Percentiles rank a stretch among this genome's conserved stretches.
phyloP scores from a whole-genome alignment of 1,139 yeast genomes.

The Geotrichum siamense region DNA sequence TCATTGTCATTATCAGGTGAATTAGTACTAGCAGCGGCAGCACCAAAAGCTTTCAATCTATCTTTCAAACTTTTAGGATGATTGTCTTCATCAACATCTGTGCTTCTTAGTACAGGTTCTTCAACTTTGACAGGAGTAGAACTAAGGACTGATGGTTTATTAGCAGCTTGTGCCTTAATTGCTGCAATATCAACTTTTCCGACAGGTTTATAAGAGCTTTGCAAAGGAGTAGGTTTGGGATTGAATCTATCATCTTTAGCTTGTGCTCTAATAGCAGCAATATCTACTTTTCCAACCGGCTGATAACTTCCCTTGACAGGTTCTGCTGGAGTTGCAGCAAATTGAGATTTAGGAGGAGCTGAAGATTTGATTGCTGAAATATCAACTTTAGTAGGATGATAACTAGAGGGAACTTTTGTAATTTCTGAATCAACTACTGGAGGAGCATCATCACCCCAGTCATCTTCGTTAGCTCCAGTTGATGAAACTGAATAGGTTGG shows the following conservation, averaged over 20 bases:
- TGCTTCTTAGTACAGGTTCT: slow-evolving; percentile 10
- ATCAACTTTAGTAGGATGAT: slow-evolving; percentile 56
- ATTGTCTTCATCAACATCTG: slow-evolving; percentile 27
- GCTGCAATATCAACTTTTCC: slow-evolving; percentile 52
- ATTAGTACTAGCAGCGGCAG: slow-evolving; percentile 9
- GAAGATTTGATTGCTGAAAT: slow-evolving; percentile 38
- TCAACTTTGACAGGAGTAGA: slow-evolving; percentile 9
- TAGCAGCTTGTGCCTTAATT: slow-evolving; percentile 38
- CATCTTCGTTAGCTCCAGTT: slow-evolving; percentile 39
- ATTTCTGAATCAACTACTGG: slow-evolving; percentile 37
- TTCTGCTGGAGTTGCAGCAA: slow-evolving; percentile 25
- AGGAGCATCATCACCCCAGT: slow-evolving; percentile 53
- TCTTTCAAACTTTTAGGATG: slow-evolving; percentile 41
- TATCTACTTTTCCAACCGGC: slow-evolving; percentile 53
- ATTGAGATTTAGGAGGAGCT: slow-evolving; percentile 24
- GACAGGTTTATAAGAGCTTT: slow-evolving; percentile 45
- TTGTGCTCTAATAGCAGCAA: slow-evolving; percentile 41
- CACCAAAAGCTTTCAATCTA: slow-evolving; percentile 33
- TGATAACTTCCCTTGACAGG: slow-evolving; percentile 44
- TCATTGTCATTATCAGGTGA: slow-evolving; percentile 14
- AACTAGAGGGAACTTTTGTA: slow-evolving; percentile 57
- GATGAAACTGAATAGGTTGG: slow-evolving; percentile 33
- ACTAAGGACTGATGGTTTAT: slow-evolving; percentile 16
- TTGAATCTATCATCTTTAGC: slow-evolving; percentile 31
- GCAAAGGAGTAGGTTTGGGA: slow-evolving; percentile 28